A percentile compares a stretch with the other conserved stretches of the same genome.
Evolutionary conservation across 345 rosid genomes (phyloP).

Genomic region (Bruguiera gymnorhiza): DNA sequence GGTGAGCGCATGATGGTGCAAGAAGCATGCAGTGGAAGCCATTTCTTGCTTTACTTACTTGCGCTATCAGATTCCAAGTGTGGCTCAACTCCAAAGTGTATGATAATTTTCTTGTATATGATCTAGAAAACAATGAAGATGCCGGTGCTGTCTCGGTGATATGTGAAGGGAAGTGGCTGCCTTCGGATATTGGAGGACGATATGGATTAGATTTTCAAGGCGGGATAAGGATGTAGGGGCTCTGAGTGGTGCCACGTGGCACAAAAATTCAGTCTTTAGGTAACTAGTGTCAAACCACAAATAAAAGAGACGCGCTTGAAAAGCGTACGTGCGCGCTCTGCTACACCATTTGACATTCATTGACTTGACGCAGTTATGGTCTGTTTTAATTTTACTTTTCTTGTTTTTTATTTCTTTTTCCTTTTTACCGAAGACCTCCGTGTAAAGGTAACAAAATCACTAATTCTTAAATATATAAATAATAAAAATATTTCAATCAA

Average conservation of each 20-base stretch:
- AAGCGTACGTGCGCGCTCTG: too few species aligned
- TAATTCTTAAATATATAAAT: too few species aligned
- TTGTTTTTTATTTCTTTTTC: too few species aligned
- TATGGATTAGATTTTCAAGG: constrained; percentile 36
- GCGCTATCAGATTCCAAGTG: not conserved
- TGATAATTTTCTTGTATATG: not conserved
- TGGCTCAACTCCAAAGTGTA: too few species aligned
- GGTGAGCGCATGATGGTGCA: constrained; percentile 54
- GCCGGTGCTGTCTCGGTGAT: not conserved
- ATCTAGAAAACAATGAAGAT: constrained; percentile 12
- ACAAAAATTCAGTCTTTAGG: not conserved
- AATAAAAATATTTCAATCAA: too few species aligned
- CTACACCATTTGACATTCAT: too few species aligned
- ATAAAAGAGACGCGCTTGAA: too few species aligned
- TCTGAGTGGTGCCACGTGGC: constrained; percentile 44
- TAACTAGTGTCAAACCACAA: too few species aligned
- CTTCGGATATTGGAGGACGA: constrained; percentile 46
- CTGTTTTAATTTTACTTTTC: too few species aligned
- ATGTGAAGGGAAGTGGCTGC: constrained; percentile 43
- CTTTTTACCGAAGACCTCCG: too few species aligned
- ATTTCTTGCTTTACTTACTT: constrained; percentile 23
- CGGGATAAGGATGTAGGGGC: constrained; percentile 56
- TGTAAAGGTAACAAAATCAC: too few species aligned
- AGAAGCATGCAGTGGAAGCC: constrained; percentile 71
- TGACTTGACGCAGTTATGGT: too few species aligned